Percentiles rank a stretch among this genome's conserved stretches.
phyloP scores from a whole-genome alignment of 495 filamentous ascomycete genomes.

The Sabuloglossum arenarium region DNA sequence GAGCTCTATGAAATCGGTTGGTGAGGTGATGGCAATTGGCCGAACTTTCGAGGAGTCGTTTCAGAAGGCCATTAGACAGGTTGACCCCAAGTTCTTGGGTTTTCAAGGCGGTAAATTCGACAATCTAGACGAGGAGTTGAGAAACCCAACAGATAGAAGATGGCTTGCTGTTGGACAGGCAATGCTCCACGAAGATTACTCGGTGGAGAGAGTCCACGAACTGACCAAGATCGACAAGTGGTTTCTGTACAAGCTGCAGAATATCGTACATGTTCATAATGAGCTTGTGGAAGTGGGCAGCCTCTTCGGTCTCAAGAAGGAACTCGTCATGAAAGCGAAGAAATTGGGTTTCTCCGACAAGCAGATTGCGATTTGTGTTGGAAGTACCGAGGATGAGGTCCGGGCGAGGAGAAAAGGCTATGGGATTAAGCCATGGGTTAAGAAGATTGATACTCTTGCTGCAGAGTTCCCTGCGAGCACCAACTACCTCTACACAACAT shows the following conservation, averaged over 20 bases:
- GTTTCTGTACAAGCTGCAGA: slow-evolving; percentile 96
- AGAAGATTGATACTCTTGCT: slow-evolving; percentile 94
- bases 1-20: slow-evolving; percentile 92
- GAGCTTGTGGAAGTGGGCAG: slow-evolving; percentile 78
- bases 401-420: slow-evolving; percentile 69
- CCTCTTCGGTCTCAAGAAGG: slow-evolving; percentile 67
- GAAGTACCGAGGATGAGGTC: slow-evolving; percentile 72
- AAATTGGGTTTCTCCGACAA: slow-evolving; percentile 94
- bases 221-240: slow-evolving; percentile 90
- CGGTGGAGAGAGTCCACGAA: slow-evolving; percentile 75
- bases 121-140: slow-evolving; percentile 70
- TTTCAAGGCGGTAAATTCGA: slow-evolving; percentile 94
- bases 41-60: slow-evolving; percentile 98
- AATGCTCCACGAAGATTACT: slow-evolving; percentile 91
- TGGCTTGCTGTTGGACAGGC: slow-evolving; percentile 97
- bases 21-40: slow-evolving; percentile 97
- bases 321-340: slow-evolving; percentile 75
- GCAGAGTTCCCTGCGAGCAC: slow-evolving; percentile 96
- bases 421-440: slow-evolving; percentile 74
- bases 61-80: slow-evolving; percentile 92
- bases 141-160: slow-evolving; percentile 81
- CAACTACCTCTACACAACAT: slow-evolving; percentile 96
- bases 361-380: slow-evolving; percentile 78
- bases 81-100: slow-evolving; percentile 76
- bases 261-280: slow-evolving; percentile 74